Conservation (phyloP, 108 stramenopile species). For the Nitzschia putrida region DNA sequence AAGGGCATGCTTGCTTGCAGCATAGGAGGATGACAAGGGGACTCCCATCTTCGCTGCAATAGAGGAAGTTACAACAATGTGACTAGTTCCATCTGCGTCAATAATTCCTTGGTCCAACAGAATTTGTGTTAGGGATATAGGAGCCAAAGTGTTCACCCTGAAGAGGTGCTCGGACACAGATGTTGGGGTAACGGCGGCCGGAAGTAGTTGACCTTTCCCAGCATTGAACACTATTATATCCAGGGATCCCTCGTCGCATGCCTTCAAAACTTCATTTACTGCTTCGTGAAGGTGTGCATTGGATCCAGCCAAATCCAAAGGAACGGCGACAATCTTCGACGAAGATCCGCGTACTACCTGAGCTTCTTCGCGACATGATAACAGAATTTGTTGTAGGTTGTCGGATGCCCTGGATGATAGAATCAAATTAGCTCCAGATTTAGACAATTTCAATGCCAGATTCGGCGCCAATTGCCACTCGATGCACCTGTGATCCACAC, state of each 20-base stretch:
- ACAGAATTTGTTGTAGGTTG: conserved; percentile 42
- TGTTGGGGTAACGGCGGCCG: conserved; percentile 16
- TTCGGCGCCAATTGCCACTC: conserved; percentile 69
- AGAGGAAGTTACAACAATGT: conserved; percentile 57
- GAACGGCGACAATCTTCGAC: conserved; percentile 23
- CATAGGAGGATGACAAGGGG: conserved; percentile 69
- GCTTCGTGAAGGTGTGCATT: conserved; percentile 27
- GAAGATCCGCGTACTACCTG: background rate
- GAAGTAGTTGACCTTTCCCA: conserved; percentile 47
- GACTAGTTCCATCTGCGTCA: conserved; percentile 22
- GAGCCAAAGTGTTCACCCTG: conserved; percentile 47
- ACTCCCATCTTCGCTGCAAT: conserved; percentile 57
- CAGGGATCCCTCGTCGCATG: conserved; percentile 8
- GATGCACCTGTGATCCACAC: conserved; percentile 76
- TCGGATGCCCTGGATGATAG: conserved; percentile 48
- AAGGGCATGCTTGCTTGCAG: conserved; percentile 65
- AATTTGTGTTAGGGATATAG: conserved; percentile 38
- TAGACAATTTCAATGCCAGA: conserved; percentile 49
- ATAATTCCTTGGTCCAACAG: conserved; percentile 21
- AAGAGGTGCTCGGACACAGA: conserved; percentile 31
- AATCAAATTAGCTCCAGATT: conserved; percentile 46
- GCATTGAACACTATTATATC: conserved; percentile 55
- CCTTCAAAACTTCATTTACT: conserved; percentile 10
- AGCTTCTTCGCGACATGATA: conserved; percentile 27
- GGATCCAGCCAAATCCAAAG: conserved; percentile 41